Base-by-base conservation (phyloP, 495 filamentous ascomycete species). In the Hypoxylon subgilvum region DNA sequence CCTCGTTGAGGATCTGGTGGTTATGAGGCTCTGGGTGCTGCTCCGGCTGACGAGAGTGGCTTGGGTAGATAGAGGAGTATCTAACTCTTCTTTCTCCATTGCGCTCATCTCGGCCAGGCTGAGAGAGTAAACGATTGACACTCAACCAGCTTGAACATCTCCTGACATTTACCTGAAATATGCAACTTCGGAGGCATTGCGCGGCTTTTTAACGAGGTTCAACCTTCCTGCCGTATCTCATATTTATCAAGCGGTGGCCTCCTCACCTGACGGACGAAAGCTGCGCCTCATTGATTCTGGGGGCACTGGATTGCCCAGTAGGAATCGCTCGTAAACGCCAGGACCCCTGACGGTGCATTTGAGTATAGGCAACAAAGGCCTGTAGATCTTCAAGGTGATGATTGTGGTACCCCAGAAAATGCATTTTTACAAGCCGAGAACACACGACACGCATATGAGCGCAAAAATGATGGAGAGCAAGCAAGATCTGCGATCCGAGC, bases 311-410 rank as follows among this genome's bases (percentile, higher is more conserved):
- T 36, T 43, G 28, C 41, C 47, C 47, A 40, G 22, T 49, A 10
- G 28, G 34, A 35, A 32, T 13, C 5, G 14, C 34, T 6, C 17
- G 21, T 59, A 59, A 13, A 22, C 47, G 55, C 47, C 13, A 41
- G 7, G 34, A 46, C 10, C 41, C 17, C 41, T 23, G 18, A 52
- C 9, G 56, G 52, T 46, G 13, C 48, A 60, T 47, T 42, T 9
- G 10, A 14, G 18, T 8, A 3, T 32, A 7, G 28, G 18, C 23
- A 34, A 47, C 30, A 19, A 23, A 44, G 13, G 40, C 4, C 31
- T 3, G 44, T 3, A 38, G 38, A 38, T 58, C 45, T 13, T 16
- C 36, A 27, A 30, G 13, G 30, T 47, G 41, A 30, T 7, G 23
- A 38, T 27, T n/a, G n/a, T n/a, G 18, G 5, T 4, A 12, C 18